Percentiles rank a stretch among this genome's conserved stretches.
Evolutionary conservation across 1,284 basidiomycete genomes (phyloP).

Genomic region (Ganoderma leucocontextum): DNA sequence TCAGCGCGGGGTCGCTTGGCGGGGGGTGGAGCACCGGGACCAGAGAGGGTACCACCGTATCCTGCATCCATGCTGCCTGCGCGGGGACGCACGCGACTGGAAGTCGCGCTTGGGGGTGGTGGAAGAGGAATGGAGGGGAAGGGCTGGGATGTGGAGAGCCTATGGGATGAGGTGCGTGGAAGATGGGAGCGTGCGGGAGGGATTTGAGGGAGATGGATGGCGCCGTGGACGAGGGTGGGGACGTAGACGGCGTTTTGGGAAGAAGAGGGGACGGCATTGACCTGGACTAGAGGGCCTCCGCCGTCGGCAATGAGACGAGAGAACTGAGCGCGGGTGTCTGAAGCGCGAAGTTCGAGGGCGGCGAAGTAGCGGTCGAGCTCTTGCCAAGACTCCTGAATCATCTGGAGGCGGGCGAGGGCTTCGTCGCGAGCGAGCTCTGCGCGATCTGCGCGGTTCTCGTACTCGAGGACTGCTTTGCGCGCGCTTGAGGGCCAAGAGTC

Average conservation of each 20-base stretch:
- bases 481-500: conserved; percentile 40
- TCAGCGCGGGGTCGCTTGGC: conserved; percentile 53
- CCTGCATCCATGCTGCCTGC: conserved; percentile 51
- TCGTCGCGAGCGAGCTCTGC: conserved; percentile 66
- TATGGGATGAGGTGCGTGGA: conserved; percentile 24
- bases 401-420: conserved; percentile 56
- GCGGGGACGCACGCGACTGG: conserved; percentile 49
- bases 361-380: conserved; percentile 61
- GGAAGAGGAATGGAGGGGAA: conserved; percentile 40
- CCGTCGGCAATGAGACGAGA: conserved; percentile 54
- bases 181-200: conserved; percentile 34
- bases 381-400: conserved; percentile 60
- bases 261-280: conserved; percentile 20
- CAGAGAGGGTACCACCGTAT: conserved; percentile 37
- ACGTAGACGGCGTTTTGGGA: conserved; percentile 25
- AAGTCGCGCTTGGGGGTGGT: conserved; percentile 38
- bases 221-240: conserved; percentile 29
- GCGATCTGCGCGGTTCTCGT: conserved; percentile 55
- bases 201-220: conserved; percentile 18
- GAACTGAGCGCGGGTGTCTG: conserved; percentile 61
- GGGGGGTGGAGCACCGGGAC: conserved; percentile 50
- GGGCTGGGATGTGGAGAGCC: conserved; percentile 38
- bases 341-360: conserved; percentile 52
- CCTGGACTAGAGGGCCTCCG: conserved; percentile 51
- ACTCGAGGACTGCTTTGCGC: conserved; percentile 51